A percentile compares a stretch with the other conserved stretches of the same genome.
Conservation (phyloP, 2,329 filamentous ascomycete genomes). For the Sclerotinia minor region DNA sequence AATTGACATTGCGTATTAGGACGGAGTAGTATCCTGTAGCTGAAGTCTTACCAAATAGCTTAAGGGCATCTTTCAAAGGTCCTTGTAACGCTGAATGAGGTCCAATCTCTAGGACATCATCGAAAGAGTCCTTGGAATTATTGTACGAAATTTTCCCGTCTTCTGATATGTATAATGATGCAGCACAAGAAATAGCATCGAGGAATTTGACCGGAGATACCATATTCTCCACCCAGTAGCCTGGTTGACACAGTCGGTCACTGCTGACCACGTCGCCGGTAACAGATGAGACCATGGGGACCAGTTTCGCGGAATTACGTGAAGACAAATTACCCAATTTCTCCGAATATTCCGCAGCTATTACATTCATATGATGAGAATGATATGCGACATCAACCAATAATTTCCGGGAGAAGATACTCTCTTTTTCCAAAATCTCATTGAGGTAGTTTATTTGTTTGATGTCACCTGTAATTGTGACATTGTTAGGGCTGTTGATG, state of each 20-base stretch:
- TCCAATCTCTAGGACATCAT: constrained; percentile 27
- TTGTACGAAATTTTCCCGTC: background rate
- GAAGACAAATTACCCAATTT: background rate
- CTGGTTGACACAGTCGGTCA: constrained; percentile 20
- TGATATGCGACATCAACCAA: constrained; percentile 15
- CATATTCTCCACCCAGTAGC: constrained; percentile 51
- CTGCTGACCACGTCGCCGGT: background rate
- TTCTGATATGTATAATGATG: background rate
- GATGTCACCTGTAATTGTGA: constrained; percentile 35
- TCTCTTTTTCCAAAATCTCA: background rate
- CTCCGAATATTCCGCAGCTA: background rate
- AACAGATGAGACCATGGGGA: constrained; percentile 6
- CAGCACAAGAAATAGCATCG: background rate
- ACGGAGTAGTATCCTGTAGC: background rate
- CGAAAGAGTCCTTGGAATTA: background rate
- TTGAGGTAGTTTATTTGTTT: background rate
- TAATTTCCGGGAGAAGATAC: background rate
- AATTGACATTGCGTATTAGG: background rate
- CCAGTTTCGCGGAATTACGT: too few species aligned
- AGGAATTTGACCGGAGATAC: constrained; percentile 47
- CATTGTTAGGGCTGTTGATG: constrained; percentile 34
- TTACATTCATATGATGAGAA: constrained; percentile 26
- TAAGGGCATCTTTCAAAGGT: constrained; percentile 18
- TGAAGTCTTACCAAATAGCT: background rate
- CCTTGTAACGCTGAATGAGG: constrained; percentile 27